Conservation (phyloP, 768 basidiomycete species). For the Tylopilus sp. region DNA sequence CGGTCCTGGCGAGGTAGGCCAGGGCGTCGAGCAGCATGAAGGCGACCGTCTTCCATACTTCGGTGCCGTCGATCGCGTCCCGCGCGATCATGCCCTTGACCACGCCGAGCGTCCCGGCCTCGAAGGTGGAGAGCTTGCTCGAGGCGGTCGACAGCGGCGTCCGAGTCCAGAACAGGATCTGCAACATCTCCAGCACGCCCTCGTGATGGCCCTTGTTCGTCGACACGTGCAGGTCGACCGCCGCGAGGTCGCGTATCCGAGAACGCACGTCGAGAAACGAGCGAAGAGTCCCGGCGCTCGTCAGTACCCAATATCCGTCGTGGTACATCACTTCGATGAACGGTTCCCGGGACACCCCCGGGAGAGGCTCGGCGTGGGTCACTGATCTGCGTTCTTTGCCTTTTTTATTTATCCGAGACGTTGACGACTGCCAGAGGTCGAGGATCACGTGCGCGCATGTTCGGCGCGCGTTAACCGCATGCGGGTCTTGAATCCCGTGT, state of each 20-base stretch:
- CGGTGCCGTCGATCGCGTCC: conserved; percentile 93
- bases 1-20: conserved; percentile 63
- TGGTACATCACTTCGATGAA: conserved; percentile 59
- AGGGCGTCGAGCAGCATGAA: conserved; percentile 87
- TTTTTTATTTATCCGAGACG: conserved; percentile 47
- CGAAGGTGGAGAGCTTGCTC: conserved; percentile 42
- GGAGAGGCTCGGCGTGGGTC: conserved; percentile 46
- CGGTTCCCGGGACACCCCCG: conserved; percentile 46
- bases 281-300: conserved; percentile 63
- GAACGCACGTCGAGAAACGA: conserved; percentile 82
- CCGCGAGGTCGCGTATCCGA: conserved; percentile 79
- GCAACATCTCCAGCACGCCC: conserved; percentile 68
- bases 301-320: conserved; percentile 66
- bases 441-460: conserved; percentile 82
- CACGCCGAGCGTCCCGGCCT: conserved; percentile 59
- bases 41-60: conserved; percentile 96
- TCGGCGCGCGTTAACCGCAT: conserved; percentile 62
- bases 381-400: conserved; percentile 37
- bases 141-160: conserved; percentile 17
- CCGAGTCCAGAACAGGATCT: conserved; percentile 76
- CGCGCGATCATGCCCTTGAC: conserved; percentile 71
- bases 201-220: conserved; percentile 76
- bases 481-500: conserved; percentile 73
- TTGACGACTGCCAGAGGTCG: conserved; percentile 73
- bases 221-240: conserved; percentile 84